A percentile compares a stretch with the other conserved stretches of the same genome.
These are phyloP conservation scores for Colletotrichum acutatum DNA, from an alignment of 2,329 filamentous ascomycete genomes.

Conservation along the genomic window DNA sequence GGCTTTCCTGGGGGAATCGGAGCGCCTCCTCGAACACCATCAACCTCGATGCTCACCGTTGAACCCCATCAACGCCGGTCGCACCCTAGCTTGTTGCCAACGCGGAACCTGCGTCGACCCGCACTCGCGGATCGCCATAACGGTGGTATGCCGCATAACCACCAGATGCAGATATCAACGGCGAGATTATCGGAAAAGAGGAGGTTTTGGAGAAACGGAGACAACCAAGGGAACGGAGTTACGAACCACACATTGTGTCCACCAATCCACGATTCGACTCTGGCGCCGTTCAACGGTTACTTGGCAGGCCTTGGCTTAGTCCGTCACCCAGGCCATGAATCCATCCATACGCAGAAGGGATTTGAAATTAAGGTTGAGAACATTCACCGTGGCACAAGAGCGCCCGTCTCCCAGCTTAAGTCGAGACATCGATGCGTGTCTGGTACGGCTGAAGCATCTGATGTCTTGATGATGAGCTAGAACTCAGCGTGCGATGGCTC, in stretches of 20 bases:
- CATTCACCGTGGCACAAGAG: slow-evolving; percentile 6
- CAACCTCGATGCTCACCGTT: not conserved
- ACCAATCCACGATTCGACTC: slow-evolving; percentile 4
- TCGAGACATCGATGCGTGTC: not conserved
- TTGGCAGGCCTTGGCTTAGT: slow-evolving; percentile 17
- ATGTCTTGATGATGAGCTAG: not conserved
- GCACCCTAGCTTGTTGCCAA: slow-evolving; percentile 3
- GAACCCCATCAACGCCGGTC: not conserved
- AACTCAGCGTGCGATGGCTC: not conserved
- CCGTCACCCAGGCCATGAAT: not conserved
- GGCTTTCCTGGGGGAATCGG: slow-evolving; percentile 10
- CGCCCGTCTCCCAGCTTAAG: not conserved
- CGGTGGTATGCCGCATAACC: not conserved
- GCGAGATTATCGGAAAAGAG: slow-evolving; percentile 8
- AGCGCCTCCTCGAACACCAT: not conserved
- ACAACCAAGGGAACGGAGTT: slow-evolving; percentile 12
- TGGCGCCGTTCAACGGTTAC: not conserved
- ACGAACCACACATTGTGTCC: not conserved
- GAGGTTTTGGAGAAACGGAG: not conserved
- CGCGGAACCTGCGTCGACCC: slow-evolving; percentile 26
- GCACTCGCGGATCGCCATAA: slow-evolving; percentile 29
- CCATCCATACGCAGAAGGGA: not conserved
- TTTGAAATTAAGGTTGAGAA: slow-evolving; percentile 11
- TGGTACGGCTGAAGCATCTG: not conserved
- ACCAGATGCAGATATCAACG: slow-evolving; percentile 21